phyloP scores from a whole-genome alignment of 805 yeast species.

The Blastobotrys parvus region DNA sequence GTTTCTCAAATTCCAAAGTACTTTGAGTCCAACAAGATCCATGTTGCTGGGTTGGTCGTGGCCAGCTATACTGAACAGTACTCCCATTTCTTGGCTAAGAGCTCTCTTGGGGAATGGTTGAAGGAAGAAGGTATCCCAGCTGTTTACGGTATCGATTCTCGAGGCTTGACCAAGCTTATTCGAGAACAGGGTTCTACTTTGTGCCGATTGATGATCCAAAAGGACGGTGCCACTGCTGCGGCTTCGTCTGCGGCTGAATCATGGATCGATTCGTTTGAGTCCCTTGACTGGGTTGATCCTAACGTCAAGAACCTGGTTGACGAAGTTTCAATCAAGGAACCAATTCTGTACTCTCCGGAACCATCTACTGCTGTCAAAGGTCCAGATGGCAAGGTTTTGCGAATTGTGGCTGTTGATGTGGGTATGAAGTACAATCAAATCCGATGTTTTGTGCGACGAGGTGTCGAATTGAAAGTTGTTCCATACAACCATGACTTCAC shows the following conservation, averaged over 20 bases:
- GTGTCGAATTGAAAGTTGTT: slow-evolving; percentile 91
- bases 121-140: slow-evolving; percentile 90
- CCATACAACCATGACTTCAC: slow-evolving; percentile 91
- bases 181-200: slow-evolving; percentile 89
- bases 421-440: slow-evolving; percentile 98
- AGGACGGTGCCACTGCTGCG: slow-evolving; percentile 28
- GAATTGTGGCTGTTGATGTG: slow-evolving; percentile 87
- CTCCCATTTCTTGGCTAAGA: slow-evolving; percentile 87
- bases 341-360: slow-evolving; percentile 69
- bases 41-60: slow-evolving; percentile 92
- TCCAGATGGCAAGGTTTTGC: slow-evolving; percentile 66
- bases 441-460: slow-evolving; percentile 91
- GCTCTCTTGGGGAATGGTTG: slow-evolving; percentile 91
- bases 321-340: slow-evolving; percentile 71
- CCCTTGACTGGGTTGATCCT: slow-evolving; percentile 91
- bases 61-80: slow-evolving; percentile 95
- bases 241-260: slow-evolving; percentile 33
- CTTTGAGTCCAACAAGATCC: slow-evolving; percentile 88
- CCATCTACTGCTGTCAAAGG: slow-evolving; percentile 43
- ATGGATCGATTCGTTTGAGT: slow-evolving; percentile 58
- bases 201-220: slow-evolving; percentile 64
- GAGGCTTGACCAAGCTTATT: slow-evolving; percentile 86
- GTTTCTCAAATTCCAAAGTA: slow-evolving; percentile 75
- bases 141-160: slow-evolving; percentile 94
- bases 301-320: slow-evolving; percentile 87